Percentiles rank a stretch among this genome's conserved stretches.
Evolutionary conservation across 176 grass and related monocot species (phyloP).

Genomic region (Triticum dicoccoides): DNA sequence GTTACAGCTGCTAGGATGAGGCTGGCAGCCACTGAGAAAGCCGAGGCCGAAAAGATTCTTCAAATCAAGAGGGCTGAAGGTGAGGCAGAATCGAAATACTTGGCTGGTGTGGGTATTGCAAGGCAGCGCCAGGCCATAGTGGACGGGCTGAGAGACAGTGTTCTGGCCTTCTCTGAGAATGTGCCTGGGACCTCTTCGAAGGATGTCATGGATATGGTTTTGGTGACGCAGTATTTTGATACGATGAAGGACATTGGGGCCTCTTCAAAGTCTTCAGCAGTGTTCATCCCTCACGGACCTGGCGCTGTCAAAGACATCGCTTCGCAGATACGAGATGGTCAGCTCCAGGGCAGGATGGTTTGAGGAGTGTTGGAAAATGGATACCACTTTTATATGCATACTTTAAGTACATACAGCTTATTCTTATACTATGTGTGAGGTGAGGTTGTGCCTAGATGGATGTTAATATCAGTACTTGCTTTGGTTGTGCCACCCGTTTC

Average conservation of each 20-base stretch:
- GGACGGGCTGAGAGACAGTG: slow-evolving; percentile 80
- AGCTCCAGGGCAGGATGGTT: slow-evolving; percentile 46
- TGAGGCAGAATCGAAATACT: slow-evolving; percentile 85
- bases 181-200: slow-evolving; percentile 75
- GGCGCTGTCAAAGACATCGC: slow-evolving; percentile 70
- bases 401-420: slow-evolving; percentile 20
- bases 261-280: slow-evolving; percentile 58
- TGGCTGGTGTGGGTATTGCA: slow-evolving; percentile 76
- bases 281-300: slow-evolving; percentile 83
- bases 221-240: slow-evolving; percentile 82
- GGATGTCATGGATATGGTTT: slow-evolving; percentile 94
- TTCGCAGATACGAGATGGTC: slow-evolving; percentile 73
- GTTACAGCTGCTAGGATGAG: slow-evolving; percentile 70
- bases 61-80: slow-evolving; percentile 90
- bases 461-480: background rate
- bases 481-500: background rate
- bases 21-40: slow-evolving; percentile 81
- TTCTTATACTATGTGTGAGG: background rate
- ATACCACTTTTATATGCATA: background rate
- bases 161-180: slow-evolving; percentile 86
- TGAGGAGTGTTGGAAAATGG: background rate
- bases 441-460: slow-evolving; percentile 5
- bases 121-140: slow-evolving; percentile 87
- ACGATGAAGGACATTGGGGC: slow-evolving; percentile 88
- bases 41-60: slow-evolving; percentile 81